phyloP scores from a whole-genome alignment of 2,329 filamentous ascomycete species.

The Aspergillus eucalypticola region DNA sequence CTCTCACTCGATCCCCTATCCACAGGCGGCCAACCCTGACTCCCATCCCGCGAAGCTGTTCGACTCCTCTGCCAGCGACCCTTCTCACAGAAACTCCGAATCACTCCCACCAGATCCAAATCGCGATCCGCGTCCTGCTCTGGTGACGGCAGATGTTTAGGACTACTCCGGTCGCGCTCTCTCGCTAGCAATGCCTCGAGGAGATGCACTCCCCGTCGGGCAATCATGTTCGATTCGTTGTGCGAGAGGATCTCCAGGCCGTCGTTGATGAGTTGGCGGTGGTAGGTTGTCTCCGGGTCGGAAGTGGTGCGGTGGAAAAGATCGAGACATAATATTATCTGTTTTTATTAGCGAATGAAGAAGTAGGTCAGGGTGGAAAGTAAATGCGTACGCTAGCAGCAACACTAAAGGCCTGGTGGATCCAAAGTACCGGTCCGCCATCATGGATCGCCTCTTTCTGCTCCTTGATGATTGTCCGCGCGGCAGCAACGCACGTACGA shows the following conservation, averaged over 20 bases:
- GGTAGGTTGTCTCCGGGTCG: constrained; percentile 21
- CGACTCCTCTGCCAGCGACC: neutral
- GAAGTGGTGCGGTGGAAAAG: constrained; percentile 33
- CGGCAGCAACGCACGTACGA: constrained; percentile 44
- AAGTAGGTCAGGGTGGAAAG: neutral
- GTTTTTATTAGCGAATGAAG: neutral
- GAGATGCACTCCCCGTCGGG: constrained; percentile 23
- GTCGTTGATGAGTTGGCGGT: constrained; percentile 24
- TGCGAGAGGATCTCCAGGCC: constrained; percentile 23
- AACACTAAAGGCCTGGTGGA: constrained; percentile 45
- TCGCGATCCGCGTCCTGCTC: neutral
- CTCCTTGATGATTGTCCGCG: constrained; percentile 44
- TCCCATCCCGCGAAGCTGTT: neutral
- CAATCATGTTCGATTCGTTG: constrained; percentile 28
- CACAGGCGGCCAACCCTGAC: constrained; percentile 8
- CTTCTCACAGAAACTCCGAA: constrained; percentile 20
- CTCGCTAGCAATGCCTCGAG: constrained; percentile 18
- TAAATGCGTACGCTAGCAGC: constrained; percentile 33
- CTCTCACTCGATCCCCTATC: neutral
- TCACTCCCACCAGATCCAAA: constrained; percentile 20
- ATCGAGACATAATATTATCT: constrained; percentile 44
- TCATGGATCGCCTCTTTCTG: constrained; percentile 37
- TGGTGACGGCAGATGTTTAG: neutral
- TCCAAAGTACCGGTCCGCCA: constrained; percentile 46
- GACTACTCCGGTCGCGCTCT: constrained; percentile 4